phyloP scores from a whole-genome alignment of 768 basidiomycete species.

The Mycena polygramma region DNA sequence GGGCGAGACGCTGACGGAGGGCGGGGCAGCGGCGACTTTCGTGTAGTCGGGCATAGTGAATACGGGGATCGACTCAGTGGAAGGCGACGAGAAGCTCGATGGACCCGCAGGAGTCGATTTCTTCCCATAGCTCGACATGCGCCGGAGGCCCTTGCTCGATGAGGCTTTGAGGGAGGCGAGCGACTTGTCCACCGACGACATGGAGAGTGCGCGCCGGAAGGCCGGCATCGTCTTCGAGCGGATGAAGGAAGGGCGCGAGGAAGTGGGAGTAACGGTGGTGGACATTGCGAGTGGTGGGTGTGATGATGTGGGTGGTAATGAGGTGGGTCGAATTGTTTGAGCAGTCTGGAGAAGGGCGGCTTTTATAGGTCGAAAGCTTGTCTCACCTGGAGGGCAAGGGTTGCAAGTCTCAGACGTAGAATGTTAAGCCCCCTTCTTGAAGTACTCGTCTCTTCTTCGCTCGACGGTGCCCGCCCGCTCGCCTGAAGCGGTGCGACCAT shows the following conservation, averaged over 20 bases:
- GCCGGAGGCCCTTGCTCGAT: slow-evolving; percentile 15
- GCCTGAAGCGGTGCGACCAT: neutral
- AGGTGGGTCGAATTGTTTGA: no score
- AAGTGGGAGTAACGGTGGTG: neutral
- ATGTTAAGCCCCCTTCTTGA: neutral
- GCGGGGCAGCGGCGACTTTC: no score
- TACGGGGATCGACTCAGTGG: slow-evolving; percentile 22
- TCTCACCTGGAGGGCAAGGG: neutral
- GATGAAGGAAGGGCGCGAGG: slow-evolving; percentile 11
- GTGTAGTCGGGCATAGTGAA: no score
- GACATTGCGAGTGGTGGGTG: neutral
- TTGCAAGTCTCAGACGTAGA: slow-evolving; percentile 19
- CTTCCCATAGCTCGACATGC: slow-evolving; percentile 16
- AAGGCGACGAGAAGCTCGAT: neutral
- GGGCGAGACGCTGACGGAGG: no score
- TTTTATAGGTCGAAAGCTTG: slow-evolving; percentile 30
- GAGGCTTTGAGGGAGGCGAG: slow-evolving; percentile 10
- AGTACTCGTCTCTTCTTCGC: neutral
- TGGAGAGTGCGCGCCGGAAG: slow-evolving; percentile 11
- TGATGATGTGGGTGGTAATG: neutral
- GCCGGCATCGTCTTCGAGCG: slow-evolving; percentile 27
- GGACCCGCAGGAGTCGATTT: neutral
- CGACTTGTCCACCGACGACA: slow-evolving; percentile 14
- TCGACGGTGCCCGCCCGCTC: neutral
- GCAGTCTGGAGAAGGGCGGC: no score